Base-by-base conservation (phyloP, 2,329 filamentous ascomycete species). In the Aspergillus spinulosporus region DNA sequence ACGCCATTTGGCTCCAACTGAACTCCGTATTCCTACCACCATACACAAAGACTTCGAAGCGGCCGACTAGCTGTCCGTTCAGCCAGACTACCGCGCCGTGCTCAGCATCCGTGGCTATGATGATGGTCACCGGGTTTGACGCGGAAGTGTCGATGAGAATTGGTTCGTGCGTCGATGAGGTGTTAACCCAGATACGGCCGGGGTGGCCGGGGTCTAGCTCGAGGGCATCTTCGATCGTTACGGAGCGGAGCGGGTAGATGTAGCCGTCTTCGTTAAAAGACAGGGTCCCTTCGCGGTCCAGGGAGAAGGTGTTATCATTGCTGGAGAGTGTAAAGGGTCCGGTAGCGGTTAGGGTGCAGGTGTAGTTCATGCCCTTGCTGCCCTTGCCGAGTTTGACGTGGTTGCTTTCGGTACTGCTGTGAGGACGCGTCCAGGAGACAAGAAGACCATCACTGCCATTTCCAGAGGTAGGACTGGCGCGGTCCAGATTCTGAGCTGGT, bases 351-450 rank as follows among this genome's bases (percentile, higher is more conserved):
- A 85, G 72, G 0, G 77, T 74, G 1, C 86, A 73, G 0, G 79
- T 83, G 66, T 85, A 85, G 62, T 84, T 74, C 56, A 81, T 74
- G 2, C 83, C 83, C 64, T 85, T 86, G 34, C 79, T 81, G 0
- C 68, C 67, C 6, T 82, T 65, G 76, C 26, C 75, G 67, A 40
- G 74, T 75, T 50, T 34, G 8, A 58, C 47, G 26, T 60, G 58
- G 49, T 46, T 77, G 68, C 4, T 8, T 2, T 4, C 5, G 12
- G 1, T 36, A 6, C 29, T 31, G 0, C 5, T 5, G 46, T 32
- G 1, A 4, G 39, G 40, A 5, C 47, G 47, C 5, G 2, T 49
- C 47, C 47, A 49, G 36, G 36, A 49, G 47, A 49, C 11, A 9
- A 49, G 34, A n/a, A n/a, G 21, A 21, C n/a, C 36, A 7, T 14